phyloP scores from a whole-genome alignment of 1,284 basidiomycete genomes.

The Crepidotus sp. region DNA sequence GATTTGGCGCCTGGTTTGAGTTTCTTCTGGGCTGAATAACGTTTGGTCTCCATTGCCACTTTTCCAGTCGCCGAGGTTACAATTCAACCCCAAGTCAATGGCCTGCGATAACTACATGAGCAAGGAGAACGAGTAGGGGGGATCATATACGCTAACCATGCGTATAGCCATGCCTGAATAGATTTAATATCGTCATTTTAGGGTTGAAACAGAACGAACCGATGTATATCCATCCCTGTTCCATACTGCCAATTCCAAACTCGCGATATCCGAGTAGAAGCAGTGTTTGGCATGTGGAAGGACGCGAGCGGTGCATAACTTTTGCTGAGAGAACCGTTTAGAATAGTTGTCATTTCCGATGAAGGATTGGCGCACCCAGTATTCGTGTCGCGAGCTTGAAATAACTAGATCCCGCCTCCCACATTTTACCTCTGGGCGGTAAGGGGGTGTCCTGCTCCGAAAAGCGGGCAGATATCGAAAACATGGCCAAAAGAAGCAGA shows the following conservation, averaged over 20 bases:
- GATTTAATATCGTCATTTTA: conserved; percentile 12
- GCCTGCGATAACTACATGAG: conserved; percentile 41
- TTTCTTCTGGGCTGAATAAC: conserved; percentile 68
- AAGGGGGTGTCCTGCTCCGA: conserved; percentile 39
- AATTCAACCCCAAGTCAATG: conserved; percentile 75
- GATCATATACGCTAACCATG: conserved; percentile 41
- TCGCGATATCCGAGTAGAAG: conserved; percentile 73
- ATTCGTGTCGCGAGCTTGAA: conserved; percentile 58
- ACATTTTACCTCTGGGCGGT: conserved; percentile 49
- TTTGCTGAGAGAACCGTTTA: conserved; percentile 34
- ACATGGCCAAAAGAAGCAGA: conserved; percentile 69
- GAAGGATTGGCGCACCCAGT: conserved; percentile 40
- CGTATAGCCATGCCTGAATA: conserved; percentile 61
- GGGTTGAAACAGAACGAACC: conserved; percentile 34
- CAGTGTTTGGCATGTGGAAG: conserved; percentile 68
- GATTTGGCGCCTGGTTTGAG: conserved; percentile 67
- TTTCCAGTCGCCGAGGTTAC: conserved; percentile 71
- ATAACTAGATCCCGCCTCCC: conserved; percentile 65
- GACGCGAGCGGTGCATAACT: conserved; percentile 55
- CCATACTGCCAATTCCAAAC: conserved; percentile 74
- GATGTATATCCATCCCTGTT: conserved; percentile 75
- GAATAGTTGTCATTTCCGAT: neutral
- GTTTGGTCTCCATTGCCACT: conserved; percentile 40
- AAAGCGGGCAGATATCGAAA: conserved; percentile 70
- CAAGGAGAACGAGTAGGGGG: conserved; percentile 2